Evolutionary conservation across 1,284 basidiomycete species (phyloP).

Genomic region (Clitocybe nebularis): DNA sequence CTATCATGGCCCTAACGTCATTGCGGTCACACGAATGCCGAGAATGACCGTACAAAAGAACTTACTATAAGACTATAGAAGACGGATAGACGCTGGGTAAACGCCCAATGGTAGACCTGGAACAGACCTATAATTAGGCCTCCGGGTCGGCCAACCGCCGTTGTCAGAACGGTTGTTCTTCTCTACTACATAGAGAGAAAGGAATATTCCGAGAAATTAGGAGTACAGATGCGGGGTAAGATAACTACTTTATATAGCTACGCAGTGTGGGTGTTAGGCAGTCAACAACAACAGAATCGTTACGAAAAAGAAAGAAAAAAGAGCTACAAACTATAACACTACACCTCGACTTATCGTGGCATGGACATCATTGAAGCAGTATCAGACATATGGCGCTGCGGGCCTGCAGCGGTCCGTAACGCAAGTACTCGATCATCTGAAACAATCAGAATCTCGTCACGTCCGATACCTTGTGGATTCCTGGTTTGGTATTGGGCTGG

Average conservation of each 20-base stretch:
- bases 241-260: slow-evolving; percentile 10
- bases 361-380: slow-evolving; percentile 39
- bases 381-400: slow-evolving; percentile 35
- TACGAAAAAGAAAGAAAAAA: too few relatives aligned
- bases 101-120: too few relatives aligned
- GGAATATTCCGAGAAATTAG: too few relatives aligned
- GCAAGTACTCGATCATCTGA: slow-evolving; percentile 77
- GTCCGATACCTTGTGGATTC: slow-evolving; percentile 45
- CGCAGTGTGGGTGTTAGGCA: slow-evolving; percentile 8
- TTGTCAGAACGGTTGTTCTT: too few relatives aligned
- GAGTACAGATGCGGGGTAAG: slow-evolving; percentile 17
- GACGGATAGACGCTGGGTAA: too few relatives aligned
- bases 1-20: too few relatives aligned
- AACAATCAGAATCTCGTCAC: slow-evolving; percentile 78
- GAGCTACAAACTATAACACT: not conserved
- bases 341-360: slow-evolving; percentile 27
- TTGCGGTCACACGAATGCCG: too few relatives aligned
- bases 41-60: too few relatives aligned
- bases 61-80: too few relatives aligned
- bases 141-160: too few relatives aligned
- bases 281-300: slow-evolving; percentile 7
- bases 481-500: slow-evolving; percentile 34
- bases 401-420: slow-evolving; percentile 44
- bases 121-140: too few relatives aligned
- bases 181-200: too few relatives aligned